Percentiles rank a stretch among this genome's conserved stretches.
Evolutionary conservation across 768 basidiomycete species (phyloP).

Genomic region (Termitomyces sp.): DNA sequence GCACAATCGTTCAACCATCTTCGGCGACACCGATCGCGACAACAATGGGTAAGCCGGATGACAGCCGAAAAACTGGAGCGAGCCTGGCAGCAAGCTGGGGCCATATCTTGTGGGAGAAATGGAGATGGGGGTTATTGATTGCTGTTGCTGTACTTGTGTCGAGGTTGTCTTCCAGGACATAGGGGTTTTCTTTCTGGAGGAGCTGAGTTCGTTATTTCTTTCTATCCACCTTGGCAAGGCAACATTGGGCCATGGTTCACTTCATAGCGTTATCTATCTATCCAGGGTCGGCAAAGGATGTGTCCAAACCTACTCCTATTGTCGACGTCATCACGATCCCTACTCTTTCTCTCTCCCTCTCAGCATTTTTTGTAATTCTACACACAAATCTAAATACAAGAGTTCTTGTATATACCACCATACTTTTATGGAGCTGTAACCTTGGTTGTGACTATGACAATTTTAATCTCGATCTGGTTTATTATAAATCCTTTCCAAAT

Average conservation of each 20-base stretch:
- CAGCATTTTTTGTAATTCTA: slow-evolving; percentile 12
- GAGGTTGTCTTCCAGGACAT: slow-evolving; percentile 53
- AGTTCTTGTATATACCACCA: background rate
- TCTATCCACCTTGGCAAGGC: background rate
- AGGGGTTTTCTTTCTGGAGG: slow-evolving; percentile 15
- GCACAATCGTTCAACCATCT: slow-evolving; percentile 1
- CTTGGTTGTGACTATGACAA: background rate
- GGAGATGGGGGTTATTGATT: slow-evolving; percentile 78
- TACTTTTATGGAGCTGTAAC: background rate
- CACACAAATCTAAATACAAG: slow-evolving; percentile 5
- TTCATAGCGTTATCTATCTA: slow-evolving; percentile 5
- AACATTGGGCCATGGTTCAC: background rate
- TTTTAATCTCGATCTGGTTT: background rate
- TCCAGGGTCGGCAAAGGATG: slow-evolving; percentile 2
- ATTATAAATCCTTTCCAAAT: no score
- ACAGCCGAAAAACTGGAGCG: slow-evolving; percentile 23
- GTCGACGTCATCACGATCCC: slow-evolving; percentile 11
- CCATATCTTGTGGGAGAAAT: slow-evolving; percentile 73
- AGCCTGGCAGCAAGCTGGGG: slow-evolving; percentile 63
- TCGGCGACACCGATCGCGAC: background rate
- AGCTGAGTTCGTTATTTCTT: background rate
- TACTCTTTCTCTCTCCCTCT: slow-evolving; percentile 7
- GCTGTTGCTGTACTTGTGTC: slow-evolving; percentile 76
- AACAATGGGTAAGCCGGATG: slow-evolving; percentile 16
- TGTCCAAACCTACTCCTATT: background rate